Evolutionary conservation across 257 asterid genomes (phyloP).

Genomic region (Scutellaria minor): DNA sequence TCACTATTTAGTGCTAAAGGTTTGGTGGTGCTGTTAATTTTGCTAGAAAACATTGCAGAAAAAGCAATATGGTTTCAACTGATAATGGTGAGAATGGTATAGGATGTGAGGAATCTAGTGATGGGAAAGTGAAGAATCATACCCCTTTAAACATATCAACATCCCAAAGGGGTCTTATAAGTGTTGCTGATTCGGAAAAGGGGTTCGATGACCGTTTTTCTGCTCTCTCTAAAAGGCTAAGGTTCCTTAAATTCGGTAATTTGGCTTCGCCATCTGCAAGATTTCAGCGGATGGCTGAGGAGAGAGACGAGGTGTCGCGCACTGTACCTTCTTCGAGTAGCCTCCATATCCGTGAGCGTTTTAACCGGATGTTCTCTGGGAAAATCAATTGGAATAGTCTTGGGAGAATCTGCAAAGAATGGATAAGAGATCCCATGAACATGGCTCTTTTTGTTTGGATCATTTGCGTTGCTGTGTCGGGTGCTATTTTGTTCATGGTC

Average conservation of each 20-base stretch:
- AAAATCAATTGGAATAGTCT: constrained; percentile 67
- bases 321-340: constrained; percentile 72
- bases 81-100: constrained; percentile 49
- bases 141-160: constrained; percentile 53
- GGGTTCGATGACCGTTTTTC: constrained; percentile 33
- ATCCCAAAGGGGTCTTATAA: constrained; percentile 67
- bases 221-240: constrained; percentile 47
- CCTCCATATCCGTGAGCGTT: constrained; percentile 76
- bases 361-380: constrained; percentile 54
- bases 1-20: background rate
- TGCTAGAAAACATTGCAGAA: background rate
- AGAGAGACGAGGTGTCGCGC: constrained; percentile 76
- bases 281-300: constrained; percentile 68
- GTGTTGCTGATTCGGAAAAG: constrained; percentile 43
- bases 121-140: constrained; percentile 38
- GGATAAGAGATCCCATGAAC: constrained; percentile 79
- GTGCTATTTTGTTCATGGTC: constrained; percentile 85
- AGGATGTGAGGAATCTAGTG: constrained; percentile 48
- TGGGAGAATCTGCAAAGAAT: constrained; percentile 60
- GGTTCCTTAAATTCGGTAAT: constrained; percentile 57
- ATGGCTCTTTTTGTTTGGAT: constrained; percentile 81
- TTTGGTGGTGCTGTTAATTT: constrained; percentile 26
- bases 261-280: constrained; percentile 68
- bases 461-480: constrained; percentile 71
- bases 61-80: constrained; percentile 53